Percentiles rank a stretch among this genome's conserved stretches.
These are phyloP conservation scores for Yamadazyma sp. DNA, from an alignment of 1,139 yeast species.

Conservation along the genomic window DNA sequence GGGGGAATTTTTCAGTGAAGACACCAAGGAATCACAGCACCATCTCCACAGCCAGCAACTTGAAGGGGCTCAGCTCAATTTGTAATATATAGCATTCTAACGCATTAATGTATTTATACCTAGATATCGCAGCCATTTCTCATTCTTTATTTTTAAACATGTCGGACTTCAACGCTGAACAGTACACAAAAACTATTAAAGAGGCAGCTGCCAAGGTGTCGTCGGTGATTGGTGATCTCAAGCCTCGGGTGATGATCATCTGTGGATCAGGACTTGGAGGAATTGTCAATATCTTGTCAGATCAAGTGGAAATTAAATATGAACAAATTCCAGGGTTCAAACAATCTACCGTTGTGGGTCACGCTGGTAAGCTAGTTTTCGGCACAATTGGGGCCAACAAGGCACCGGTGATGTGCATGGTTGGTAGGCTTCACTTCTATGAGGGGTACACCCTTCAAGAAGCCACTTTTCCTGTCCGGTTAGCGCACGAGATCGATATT, in stretches of 20 bases:
- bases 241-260: conserved; percentile 71
- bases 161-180: not conserved
- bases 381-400: conserved; percentile 69
- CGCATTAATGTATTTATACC: conserved; percentile 1
- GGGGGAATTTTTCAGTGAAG: conserved; percentile 8
- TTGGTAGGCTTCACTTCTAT: conserved; percentile 87
- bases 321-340: conserved; percentile 76
- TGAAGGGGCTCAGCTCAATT: not conserved
- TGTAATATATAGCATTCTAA: not conserved
- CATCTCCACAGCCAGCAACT: not conserved
- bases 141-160: not conserved
- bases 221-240: not conserved
- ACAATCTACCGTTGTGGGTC: conserved; percentile 85
- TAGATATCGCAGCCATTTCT: not conserved
- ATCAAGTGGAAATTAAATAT: conserved; percentile 57
- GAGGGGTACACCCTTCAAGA: conserved; percentile 84
- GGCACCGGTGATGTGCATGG: conserved; percentile 89
- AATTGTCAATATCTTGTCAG: conserved; percentile 56
- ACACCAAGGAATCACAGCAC: not conserved
- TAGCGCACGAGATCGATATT: conserved; percentile 64
- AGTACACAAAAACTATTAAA: not conserved
- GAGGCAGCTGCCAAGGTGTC: not conserved
- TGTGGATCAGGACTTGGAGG: conserved; percentile 97
- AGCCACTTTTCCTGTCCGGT: conserved; percentile 84
- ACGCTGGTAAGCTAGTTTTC: conserved; percentile 77